These are phyloP conservation scores for Henckelia pumila DNA, from an alignment of 257 asterid genomes.

Conservation along the genomic window DNA sequence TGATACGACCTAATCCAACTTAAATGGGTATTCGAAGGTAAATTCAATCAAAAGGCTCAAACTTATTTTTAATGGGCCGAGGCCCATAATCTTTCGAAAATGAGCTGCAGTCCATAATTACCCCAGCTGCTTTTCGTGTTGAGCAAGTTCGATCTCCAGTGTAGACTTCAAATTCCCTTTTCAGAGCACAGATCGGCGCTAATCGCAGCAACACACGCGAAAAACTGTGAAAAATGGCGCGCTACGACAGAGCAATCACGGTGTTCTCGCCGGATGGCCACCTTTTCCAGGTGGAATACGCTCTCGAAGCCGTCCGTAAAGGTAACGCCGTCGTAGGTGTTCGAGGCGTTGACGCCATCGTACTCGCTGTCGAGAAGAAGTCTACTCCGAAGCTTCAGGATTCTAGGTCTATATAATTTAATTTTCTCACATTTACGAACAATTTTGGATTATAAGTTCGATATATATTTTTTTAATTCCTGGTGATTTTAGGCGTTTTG, in stretches of 20 bases:
- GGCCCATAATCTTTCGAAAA: background rate
- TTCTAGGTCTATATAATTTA: conserved; percentile 34
- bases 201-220: background rate
- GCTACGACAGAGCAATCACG: conserved; percentile 68
- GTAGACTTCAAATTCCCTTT: background rate
- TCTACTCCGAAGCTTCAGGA: conserved; percentile 69
- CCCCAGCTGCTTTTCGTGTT: background rate
- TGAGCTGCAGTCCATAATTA: background rate
- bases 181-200: background rate
- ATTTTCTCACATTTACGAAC: background rate
- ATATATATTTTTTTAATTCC: background rate
- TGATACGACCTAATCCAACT: background rate
- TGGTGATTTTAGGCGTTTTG: background rate
- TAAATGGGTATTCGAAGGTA: background rate
- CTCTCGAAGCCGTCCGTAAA: conserved; percentile 66
- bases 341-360: conserved; percentile 57
- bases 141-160: background rate
- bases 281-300: conserved; percentile 65
- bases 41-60: no score
- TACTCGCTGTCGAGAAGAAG: conserved; percentile 64
- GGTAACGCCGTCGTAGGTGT: conserved; percentile 70
- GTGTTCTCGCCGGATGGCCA: conserved; percentile 78
- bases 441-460: background rate
- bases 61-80: background rate
- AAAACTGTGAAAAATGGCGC: conserved; percentile 33